A percentile compares a stretch with the other conserved stretches of the same genome.
Evolutionary conservation across 495 filamentous ascomycete genomes (phyloP).

Genomic region (Annulohypoxylon nitens): DNA sequence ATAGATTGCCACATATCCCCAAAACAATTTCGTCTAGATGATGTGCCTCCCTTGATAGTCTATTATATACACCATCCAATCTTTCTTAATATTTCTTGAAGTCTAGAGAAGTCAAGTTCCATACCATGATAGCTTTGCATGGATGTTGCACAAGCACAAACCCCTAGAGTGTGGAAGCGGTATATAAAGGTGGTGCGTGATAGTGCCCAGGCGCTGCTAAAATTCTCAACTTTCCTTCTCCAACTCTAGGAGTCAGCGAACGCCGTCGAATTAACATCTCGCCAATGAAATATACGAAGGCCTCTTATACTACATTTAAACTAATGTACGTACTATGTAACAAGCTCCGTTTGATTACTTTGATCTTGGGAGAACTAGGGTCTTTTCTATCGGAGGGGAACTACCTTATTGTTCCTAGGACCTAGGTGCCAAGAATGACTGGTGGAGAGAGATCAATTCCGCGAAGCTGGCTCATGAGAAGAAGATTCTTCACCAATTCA

Average conservation of each 20-base stretch:
- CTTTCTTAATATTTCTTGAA: neutral
- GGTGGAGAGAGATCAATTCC: neutral
- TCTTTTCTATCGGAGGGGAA: neutral
- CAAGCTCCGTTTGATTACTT: neutral
- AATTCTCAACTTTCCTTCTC: slow-evolving; percentile 1
- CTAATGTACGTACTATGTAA: neutral
- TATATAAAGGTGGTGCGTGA: neutral
- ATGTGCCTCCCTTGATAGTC: neutral
- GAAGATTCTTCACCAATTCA: neutral
- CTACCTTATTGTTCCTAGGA: neutral
- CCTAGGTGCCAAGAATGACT: neutral
- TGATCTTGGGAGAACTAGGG: neutral
- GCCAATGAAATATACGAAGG: neutral
- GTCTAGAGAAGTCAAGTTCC: too few relatives aligned
- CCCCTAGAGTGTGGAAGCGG: neutral
- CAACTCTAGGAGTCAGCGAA: neutral
- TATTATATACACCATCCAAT: neutral
- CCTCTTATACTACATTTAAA: neutral
- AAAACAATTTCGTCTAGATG: neutral
- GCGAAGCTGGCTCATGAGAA: neutral
- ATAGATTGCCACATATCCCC: neutral
- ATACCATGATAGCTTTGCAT: neutral
- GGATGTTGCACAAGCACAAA: neutral
- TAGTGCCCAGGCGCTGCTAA: neutral
- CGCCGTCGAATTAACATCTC: neutral